These are phyloP conservation scores for Candida chauliodis DNA, from an alignment of 805 yeast genomes.

Conservation along the genomic window DNA sequence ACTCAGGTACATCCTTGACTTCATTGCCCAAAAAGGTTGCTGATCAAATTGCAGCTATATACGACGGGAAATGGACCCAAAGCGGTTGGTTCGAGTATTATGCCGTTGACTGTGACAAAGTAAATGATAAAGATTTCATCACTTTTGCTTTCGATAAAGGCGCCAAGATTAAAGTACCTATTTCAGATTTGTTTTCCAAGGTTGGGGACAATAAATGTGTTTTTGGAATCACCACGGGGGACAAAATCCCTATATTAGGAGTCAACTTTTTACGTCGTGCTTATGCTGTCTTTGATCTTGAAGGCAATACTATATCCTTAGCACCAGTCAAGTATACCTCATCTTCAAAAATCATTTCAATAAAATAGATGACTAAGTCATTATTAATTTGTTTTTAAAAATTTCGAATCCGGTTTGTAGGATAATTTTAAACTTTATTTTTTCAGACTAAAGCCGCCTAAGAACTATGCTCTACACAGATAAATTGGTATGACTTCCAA, in stretches of 20 bases:
- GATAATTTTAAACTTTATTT: too few relatives aligned
- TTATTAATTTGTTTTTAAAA: too few relatives aligned
- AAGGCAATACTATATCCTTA: constrained; percentile 51
- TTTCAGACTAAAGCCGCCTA: too few relatives aligned
- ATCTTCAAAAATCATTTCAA: too few relatives aligned
- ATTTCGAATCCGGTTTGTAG: too few relatives aligned
- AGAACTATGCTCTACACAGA: too few relatives aligned
- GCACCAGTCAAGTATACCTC: constrained; percentile 34
- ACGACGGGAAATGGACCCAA: background rate
- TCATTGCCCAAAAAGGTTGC: constrained; percentile 36
- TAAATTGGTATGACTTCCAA: too few relatives aligned
- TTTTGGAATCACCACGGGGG: constrained; percentile 1
- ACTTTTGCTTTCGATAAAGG: constrained; percentile 13
- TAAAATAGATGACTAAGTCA: too few relatives aligned
- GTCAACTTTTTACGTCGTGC: constrained; percentile 62
- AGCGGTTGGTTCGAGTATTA: background rate
- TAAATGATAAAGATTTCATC: too few relatives aligned
- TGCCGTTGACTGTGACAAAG: constrained; percentile 3
- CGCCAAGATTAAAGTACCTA: background rate
- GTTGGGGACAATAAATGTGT: constrained; percentile 28
- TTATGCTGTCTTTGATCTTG: constrained; percentile 63
- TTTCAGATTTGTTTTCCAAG: constrained; percentile 16
- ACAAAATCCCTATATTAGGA: too few relatives aligned
- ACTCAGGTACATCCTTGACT: constrained; percentile 22
- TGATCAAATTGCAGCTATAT: background rate